phyloP scores from a whole-genome alignment of 768 basidiomycete genomes.

The Suillus bovinus region DNA sequence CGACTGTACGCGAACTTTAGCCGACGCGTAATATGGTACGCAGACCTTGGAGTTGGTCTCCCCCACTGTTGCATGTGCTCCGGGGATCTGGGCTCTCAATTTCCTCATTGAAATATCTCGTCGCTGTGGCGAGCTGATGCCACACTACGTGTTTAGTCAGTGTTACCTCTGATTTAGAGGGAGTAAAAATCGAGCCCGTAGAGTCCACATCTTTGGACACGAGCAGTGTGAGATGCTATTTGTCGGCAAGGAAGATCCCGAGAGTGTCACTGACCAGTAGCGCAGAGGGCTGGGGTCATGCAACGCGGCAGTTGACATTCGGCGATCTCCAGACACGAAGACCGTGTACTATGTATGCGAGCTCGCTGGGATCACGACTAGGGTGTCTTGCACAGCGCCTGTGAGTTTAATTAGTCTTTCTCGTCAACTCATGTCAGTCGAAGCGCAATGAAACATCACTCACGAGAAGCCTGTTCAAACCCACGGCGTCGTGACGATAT shows the following conservation, averaged over 20 bases:
- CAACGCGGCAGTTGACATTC: background rate
- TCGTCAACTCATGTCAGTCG: background rate
- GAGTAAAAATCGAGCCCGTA: too few relatives aligned
- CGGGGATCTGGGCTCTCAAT: background rate
- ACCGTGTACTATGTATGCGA: background rate
- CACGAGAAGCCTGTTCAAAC: background rate
- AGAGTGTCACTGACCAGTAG: background rate
- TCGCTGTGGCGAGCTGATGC: background rate
- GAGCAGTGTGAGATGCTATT: background rate
- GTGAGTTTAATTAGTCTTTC: slow-evolving; percentile 1
- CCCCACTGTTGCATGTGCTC: background rate
- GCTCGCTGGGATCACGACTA: background rate
- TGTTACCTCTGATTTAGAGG: background rate
- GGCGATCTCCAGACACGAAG: background rate
- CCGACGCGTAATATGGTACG: background rate
- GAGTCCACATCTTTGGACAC: background rate
- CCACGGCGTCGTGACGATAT: background rate
- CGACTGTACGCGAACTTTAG: background rate
- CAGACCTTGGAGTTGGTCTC: background rate
- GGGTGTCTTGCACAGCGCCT: background rate
- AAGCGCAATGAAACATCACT: background rate
- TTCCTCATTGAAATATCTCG: background rate
- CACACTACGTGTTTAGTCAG: background rate
- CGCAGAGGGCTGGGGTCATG: background rate
- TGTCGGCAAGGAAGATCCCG: background rate